These are phyloP conservation scores for Cicer chorassanicum DNA, from an alignment of 306 rosid genomes.

Conservation along the genomic window DNA sequence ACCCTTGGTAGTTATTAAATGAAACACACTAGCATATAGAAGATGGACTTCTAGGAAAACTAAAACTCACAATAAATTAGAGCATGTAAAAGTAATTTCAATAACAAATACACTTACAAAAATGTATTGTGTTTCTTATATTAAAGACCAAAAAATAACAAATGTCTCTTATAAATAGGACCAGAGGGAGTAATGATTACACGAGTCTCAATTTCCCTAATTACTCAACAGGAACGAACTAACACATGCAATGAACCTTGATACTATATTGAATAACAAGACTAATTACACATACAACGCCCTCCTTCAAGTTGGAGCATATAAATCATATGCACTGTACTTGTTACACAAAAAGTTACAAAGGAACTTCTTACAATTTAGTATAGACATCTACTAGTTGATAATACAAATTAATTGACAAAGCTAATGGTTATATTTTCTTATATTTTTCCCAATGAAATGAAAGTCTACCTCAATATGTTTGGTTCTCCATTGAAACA, in stretches of 20 bases:
- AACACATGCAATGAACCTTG: slow-evolving; percentile 12
- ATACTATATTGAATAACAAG: not conserved
- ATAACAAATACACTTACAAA: too few relatives aligned
- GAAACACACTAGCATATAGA: not conserved
- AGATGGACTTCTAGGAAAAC: not conserved
- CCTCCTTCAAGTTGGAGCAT: not conserved
- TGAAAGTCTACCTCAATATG: not conserved
- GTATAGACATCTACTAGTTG: not conserved
- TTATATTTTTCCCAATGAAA: not conserved
- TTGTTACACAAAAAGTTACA: not conserved
- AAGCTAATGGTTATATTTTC: too few relatives aligned
- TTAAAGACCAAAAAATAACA: not conserved
- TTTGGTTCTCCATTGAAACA: not conserved
- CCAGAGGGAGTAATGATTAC: not conserved
- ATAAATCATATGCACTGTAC: not conserved
- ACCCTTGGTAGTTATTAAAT: too few relatives aligned
- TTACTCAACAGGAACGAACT: slow-evolving; percentile 1
- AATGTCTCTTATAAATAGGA: not conserved
- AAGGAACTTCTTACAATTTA: not conserved
- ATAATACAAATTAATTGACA: not conserved
- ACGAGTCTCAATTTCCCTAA: slow-evolving; percentile 10
- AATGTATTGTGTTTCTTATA: not conserved
- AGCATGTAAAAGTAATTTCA: too few relatives aligned
- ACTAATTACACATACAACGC: not conserved
- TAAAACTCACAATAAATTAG: too few relatives aligned